Conservation (phyloP, 371 early-diverging fungal genomes). For the Mucor plumbeus region DNA sequence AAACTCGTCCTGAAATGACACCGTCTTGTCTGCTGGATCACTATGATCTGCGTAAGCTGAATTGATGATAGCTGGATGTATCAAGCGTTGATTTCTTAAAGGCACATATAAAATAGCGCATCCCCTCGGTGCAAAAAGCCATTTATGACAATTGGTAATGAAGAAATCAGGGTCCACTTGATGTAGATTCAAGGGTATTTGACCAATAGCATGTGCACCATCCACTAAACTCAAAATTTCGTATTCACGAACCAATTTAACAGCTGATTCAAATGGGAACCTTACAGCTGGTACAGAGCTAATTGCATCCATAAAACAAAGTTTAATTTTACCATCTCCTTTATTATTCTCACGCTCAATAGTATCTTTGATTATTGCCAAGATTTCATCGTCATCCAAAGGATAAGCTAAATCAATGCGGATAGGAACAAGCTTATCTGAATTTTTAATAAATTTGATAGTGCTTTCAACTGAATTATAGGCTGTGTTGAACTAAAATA, state of each 20-base stretch:
- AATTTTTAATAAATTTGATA: conserved; percentile 40
- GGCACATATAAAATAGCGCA: conserved; percentile 65
- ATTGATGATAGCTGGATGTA: conserved; percentile 61
- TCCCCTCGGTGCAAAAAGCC: conserved; percentile 71
- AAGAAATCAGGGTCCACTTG: conserved; percentile 69
- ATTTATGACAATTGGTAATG: conserved; percentile 77
- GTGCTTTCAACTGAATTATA: conserved; percentile 54
- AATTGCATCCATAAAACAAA: conserved; percentile 65
- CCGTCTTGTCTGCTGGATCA: conserved; percentile 21
- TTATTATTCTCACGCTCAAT: conserved; percentile 41
- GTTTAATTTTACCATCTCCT: conserved; percentile 40
- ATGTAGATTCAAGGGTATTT: conserved; percentile 64
- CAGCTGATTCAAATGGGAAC: conserved; percentile 66
- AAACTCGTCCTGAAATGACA: conserved; percentile 43
- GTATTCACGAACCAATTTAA: conserved; percentile 50
- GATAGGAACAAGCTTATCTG: conserved; percentile 36
- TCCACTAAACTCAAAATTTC: conserved; percentile 68
- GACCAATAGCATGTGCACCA: conserved; percentile 76
- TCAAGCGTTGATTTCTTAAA: conserved; percentile 50
- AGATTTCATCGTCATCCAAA: conserved; percentile 35
- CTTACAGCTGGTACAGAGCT: conserved; percentile 59
- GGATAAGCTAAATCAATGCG: conserved; percentile 38
- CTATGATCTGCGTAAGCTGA: conserved; percentile 42
- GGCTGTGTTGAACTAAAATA: conserved; percentile 45
- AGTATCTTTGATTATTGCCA: conserved; percentile 33